Evolutionary conservation across 2,329 filamentous ascomycete species (phyloP), one percentile per base, ranked within the genome.

Genomic region (Fusarium oxysporum): DNA sequence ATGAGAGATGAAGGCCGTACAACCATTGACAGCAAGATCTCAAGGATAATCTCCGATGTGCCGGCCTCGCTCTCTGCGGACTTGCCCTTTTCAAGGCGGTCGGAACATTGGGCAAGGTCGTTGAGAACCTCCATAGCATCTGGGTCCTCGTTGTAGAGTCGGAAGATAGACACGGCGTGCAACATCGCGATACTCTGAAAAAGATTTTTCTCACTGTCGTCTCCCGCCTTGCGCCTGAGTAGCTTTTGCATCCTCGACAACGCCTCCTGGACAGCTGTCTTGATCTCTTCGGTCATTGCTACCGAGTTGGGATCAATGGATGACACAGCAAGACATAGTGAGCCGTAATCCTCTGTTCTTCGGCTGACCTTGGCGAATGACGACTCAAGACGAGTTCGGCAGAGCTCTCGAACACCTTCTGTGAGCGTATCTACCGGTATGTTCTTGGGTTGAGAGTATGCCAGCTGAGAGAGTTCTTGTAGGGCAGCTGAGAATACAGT

Each of bases 11-110:
- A 97, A 7, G 92, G 93, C 70, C 94, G 94, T 0, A 95, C 93
- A 5, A 97, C 89, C 83, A 98, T 94, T 58, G 94, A 93, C n/a
- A 98, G 86, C 12, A 99, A 83, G 57, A 98, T 93, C 78, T 98
- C 96, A 5, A 98, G 91, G 13, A 98, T 83, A 32, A 94, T 87
- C 77, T 93, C 91, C 1, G 94, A 92, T 16, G 86, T 86, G 11
- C 88, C 89, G 2, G 84, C 82, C 76, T 89, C 85, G 43, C 89
- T 82, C 71, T 89, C 86, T 0, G 83, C 82, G 7, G 73, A 63
- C 23, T 77, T 79, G 28, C 78, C 79, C 56, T 86, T 84, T 73
- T 90, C 87, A 55, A 92, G 86, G 77, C 90, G 91, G 47, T 92
- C 87, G 66, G 92, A 92, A 80, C 92, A 95, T 66, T 92, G 86